Percentiles rank a stretch among this genome's conserved stretches.
phyloP scores from a whole-genome alignment of 108 stramenopile genomes.

The Fistulifera pelliculosa region DNA sequence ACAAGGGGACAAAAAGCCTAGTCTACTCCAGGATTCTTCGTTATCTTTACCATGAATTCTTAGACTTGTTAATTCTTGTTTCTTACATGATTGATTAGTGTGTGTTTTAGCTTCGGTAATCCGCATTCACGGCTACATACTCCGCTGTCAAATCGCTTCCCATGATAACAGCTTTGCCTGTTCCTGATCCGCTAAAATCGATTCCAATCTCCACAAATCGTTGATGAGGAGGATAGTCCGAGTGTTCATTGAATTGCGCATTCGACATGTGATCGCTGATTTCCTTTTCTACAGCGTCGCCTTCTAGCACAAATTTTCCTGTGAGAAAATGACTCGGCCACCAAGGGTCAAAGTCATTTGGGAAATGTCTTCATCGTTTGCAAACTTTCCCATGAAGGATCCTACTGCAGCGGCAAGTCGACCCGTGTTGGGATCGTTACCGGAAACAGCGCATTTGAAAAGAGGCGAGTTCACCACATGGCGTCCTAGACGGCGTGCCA shows the following conservation, averaged over 20 bases:
- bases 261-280: slow-evolving; percentile 84
- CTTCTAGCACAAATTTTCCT: slow-evolving; percentile 91
- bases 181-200: slow-evolving; percentile 30
- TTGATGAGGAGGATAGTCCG: slow-evolving; percentile 86
- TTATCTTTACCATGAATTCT: no score
- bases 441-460: slow-evolving; percentile 93
- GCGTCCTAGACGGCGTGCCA: slow-evolving; percentile 83
- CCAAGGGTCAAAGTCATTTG: slow-evolving; percentile 74
- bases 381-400: slow-evolving; percentile 84
- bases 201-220: slow-evolving; percentile 74
- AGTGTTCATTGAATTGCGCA: slow-evolving; percentile 65
- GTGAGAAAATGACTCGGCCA: slow-evolving; percentile 78
- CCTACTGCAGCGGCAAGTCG: slow-evolving; percentile 92
- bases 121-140: slow-evolving; percentile 95
- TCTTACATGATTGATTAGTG: no score
- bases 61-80: no score
- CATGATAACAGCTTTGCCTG: slow-evolving; percentile 52
- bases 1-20: slow-evolving; percentile 14
- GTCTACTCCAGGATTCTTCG: no score
- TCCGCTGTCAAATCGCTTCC: slow-evolving; percentile 94
- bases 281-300: slow-evolving; percentile 81
- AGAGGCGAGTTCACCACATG: slow-evolving; percentile 92
- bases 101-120: slow-evolving; percentile 82
- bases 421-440: slow-evolving; percentile 99
- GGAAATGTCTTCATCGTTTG: slow-evolving; percentile 40